Base-by-base conservation (phyloP, 2,329 filamentous ascomycete genomes). In the Cordyceps militaris region DNA sequence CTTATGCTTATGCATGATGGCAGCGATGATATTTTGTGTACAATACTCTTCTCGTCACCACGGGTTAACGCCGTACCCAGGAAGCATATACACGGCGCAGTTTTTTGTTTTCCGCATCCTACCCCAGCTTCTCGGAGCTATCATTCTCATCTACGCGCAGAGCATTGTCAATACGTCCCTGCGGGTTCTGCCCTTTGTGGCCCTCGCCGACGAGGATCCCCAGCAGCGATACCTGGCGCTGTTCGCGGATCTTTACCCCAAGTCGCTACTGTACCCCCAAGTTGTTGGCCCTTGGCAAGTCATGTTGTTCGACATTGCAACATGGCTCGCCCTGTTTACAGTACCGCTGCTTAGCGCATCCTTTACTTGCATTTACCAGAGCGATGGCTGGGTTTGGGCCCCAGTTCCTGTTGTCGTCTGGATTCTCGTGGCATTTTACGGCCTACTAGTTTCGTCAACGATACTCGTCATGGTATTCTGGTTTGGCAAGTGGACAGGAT, bases 61-160 rank as follows among this genome's bases (percentile, higher is more conserved):
- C 10, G 90, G 90, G 0, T 74, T 97, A 13, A 84, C 82, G 67
- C 72, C 79, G 3, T 96, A 92, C 68, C 74, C 76, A 34, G 79
- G 79, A 47, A 77, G 73, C 30, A 86, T 91, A 58, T 87, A 88
- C 60, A 87, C 86, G 51, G 79, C 79, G 9, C 80, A 85, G 62
- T 96, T 95, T 71, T 96, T 97, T 69, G 72, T 95, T 48, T 94
- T 96, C 70, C 83, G 91, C 61, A 89, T 96, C 62, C 74, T 97
- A 1, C 92, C 93, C 2, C 90, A 91, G 58, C 74, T 96, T 0
- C 67, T 95, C 14, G 89, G 86, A 0, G 84, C 84, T 21, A 63
- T 86, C 13, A 73, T 96, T 36, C 77, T 94, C 47, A 70, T 97
- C 7, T 96, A 89, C 77, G 80, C 89, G 1, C 86, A 96, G 65